A percentile compares a stretch with the other conserved stretches of the same genome.
Conservation (phyloP, 148 eudicot genomes). For the Nepenthes mirabilis region DNA sequence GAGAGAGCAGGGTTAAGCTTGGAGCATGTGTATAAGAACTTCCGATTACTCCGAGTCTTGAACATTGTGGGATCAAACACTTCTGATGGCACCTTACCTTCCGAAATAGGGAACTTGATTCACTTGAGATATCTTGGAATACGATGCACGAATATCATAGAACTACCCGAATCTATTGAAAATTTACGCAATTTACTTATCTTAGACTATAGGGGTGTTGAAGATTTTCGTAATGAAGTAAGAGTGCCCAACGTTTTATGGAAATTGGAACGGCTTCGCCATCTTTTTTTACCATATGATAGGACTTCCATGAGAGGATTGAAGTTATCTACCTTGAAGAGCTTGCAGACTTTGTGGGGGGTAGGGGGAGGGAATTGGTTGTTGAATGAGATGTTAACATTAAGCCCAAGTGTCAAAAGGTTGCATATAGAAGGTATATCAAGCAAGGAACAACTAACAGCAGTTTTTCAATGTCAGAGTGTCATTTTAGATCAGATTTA, state of each 20-base stretch:
- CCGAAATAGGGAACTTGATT: slow-evolving; percentile 11
- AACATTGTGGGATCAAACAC: slow-evolving; percentile 6
- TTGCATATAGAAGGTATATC: slow-evolving; percentile 14
- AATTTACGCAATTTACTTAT: slow-evolving; percentile 13
- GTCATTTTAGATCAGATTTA: slow-evolving; percentile 1
- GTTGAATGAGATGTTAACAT: slow-evolving; percentile 6
- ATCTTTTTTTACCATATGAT: slow-evolving; percentile 14
- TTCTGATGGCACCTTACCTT: slow-evolving; percentile 11
- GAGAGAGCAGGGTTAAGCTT: slow-evolving; percentile 3
- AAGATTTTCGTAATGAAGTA: neutral
- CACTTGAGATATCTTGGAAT: slow-evolving; percentile 21
- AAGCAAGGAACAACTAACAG: slow-evolving; percentile 8
- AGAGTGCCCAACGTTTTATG: slow-evolving; percentile 16
- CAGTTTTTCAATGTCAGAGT: slow-evolving; percentile 11
- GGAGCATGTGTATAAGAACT: slow-evolving; percentile 5
- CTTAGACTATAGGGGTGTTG: slow-evolving; percentile 16
- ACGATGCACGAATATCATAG: slow-evolving; percentile 12
- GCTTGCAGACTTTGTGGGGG: slow-evolving; percentile 16
- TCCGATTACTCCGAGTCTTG: slow-evolving; percentile 20
- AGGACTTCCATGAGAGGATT: neutral
- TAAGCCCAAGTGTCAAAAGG: slow-evolving; percentile 8
- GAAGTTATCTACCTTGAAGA: slow-evolving; percentile 8
- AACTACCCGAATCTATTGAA: slow-evolving; percentile 14
- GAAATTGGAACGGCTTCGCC: slow-evolving; percentile 12
- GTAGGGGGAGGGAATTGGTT: slow-evolving; percentile 19